phyloP scores from a whole-genome alignment of 768 basidiomycete species.

The Podaxis rugospora region DNA sequence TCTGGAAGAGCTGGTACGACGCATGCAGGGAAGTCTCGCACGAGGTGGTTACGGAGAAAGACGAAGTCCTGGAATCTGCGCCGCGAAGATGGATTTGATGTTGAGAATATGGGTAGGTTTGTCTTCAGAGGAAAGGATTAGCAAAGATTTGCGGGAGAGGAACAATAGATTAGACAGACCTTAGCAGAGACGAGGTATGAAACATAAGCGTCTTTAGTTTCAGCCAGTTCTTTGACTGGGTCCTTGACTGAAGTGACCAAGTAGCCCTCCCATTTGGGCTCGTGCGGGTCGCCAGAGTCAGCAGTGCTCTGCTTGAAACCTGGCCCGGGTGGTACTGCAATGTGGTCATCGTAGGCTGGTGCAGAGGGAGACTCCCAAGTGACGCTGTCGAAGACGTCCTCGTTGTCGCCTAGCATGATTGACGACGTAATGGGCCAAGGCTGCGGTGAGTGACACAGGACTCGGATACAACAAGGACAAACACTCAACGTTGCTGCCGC shows the following conservation, averaged over 20 bases:
- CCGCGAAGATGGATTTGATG: constrained; percentile 67
- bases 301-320: constrained; percentile 81
- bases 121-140: constrained; percentile 51
- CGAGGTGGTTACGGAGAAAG: constrained; percentile 84
- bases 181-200: constrained; percentile 89
- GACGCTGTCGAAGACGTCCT: constrained; percentile 88
- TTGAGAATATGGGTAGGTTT: constrained; percentile 83
- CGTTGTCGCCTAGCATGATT: constrained; percentile 78
- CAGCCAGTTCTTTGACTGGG: constrained; percentile 92
- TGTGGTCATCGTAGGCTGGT: constrained; percentile 43
- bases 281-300: constrained; percentile 72
- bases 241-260: constrained; percentile 82
- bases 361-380: constrained; percentile 81
- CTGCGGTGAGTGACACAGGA: constrained; percentile 4
- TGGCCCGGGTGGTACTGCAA: constrained; percentile 47
- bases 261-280: constrained; percentile 90
- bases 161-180: constrained; percentile 36
- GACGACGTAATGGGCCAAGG: constrained; percentile 10
- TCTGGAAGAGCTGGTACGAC: constrained; percentile 97
- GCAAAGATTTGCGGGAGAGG: neutral
- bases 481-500: constrained; percentile 24
- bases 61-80: constrained; percentile 97
- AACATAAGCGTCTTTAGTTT: constrained; percentile 96
- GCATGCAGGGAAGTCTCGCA: constrained; percentile 92
- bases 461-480: constrained; percentile 31